These are phyloP conservation scores for Nigrograna mackinnonii DNA, from an alignment of 2,329 filamentous ascomycete genomes.

Conservation along the genomic window DNA sequence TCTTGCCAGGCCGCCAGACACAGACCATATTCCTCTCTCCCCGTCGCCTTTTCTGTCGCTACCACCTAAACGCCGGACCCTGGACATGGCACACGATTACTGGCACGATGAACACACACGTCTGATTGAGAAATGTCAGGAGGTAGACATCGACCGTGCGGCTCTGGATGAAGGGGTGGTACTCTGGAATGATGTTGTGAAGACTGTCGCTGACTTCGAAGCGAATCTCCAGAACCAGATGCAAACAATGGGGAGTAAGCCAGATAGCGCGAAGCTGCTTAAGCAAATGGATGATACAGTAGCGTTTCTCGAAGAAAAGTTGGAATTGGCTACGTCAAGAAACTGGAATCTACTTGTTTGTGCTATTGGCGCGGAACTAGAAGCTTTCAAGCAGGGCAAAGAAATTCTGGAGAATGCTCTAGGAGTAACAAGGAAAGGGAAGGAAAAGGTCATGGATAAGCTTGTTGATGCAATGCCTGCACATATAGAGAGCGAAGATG, in stretches of 20 bases:
- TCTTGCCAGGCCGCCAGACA: constrained; percentile 58
- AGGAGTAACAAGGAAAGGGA: constrained; percentile 28
- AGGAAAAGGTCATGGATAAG: constrained; percentile 23
- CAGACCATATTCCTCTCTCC: constrained; percentile 29
- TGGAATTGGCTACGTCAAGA: constrained; percentile 61
- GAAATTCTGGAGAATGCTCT: constrained; percentile 55
- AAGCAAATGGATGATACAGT: constrained; percentile 61
- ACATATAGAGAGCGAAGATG: constrained; percentile 18
- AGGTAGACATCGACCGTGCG: constrained; percentile 63
- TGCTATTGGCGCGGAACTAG: constrained; percentile 74
- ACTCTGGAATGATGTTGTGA: constrained; percentile 67
- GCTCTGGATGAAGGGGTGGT: constrained; percentile 70
- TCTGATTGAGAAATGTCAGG: constrained; percentile 58
- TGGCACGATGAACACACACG: constrained; percentile 67
- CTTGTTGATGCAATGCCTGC: constrained; percentile 18
- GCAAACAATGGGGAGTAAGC: constrained; percentile 25
- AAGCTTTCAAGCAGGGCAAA: constrained; percentile 66
- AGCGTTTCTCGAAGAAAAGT: constrained; percentile 56
- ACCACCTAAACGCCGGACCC: constrained; percentile 66
- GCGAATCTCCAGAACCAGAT: constrained; percentile 62
- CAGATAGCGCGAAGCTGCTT: constrained; percentile 20
- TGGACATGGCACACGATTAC: constrained; percentile 72
- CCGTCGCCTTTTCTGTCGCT: constrained; percentile 60
- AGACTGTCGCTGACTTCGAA: constrained; percentile 68
- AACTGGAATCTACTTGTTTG: constrained; percentile 77